Conservation (phyloP, 1,284 basidiomycete genomes). For the Puccinia triticina region DNA sequence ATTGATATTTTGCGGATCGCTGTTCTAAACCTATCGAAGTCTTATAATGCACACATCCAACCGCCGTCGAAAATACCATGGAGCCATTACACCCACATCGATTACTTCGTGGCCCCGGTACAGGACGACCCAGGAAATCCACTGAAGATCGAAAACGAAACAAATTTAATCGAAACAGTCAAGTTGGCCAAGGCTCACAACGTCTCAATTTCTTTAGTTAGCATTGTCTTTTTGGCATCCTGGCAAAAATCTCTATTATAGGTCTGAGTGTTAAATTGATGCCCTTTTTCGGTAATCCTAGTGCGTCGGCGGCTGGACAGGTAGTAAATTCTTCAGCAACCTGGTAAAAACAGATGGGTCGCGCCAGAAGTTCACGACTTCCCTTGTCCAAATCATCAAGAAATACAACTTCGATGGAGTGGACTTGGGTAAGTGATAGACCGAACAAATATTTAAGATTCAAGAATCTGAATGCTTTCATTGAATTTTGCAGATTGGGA, state of each 20-base stretch:
- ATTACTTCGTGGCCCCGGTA: constrained; percentile 45
- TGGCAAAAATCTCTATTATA: neutral
- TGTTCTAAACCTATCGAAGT: neutral
- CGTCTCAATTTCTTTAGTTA: constrained; percentile 48
- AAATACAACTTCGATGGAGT: constrained; percentile 46
- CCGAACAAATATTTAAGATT: neutral
- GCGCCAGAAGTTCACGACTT: constrained; percentile 32
- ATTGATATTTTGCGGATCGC: neutral
- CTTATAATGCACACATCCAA: constrained; percentile 42
- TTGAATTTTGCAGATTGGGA: constrained; percentile 37
- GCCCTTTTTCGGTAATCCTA: neutral
- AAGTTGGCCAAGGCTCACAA: constrained; percentile 41
- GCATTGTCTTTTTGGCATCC: neutral
- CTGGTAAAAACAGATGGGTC: constrained; percentile 20
- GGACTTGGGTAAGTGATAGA: constrained; percentile 32
- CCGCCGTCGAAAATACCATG: constrained; percentile 47
- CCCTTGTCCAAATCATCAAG: constrained; percentile 16
- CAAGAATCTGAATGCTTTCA: neutral
- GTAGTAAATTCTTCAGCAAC: constrained; percentile 41
- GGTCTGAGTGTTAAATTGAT: neutral
- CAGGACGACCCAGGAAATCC: constrained; percentile 16
- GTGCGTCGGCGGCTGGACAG: constrained; percentile 49
- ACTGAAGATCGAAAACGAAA: constrained; percentile 32
- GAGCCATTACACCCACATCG: constrained; percentile 46
- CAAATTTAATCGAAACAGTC: constrained; percentile 40